A percentile compares a stretch with the other conserved stretches of the same genome.
These are phyloP conservation scores for Didymosphaeria variabile DNA, from an alignment of 2,329 filamentous ascomycete species.

Conservation along the genomic window DNA sequence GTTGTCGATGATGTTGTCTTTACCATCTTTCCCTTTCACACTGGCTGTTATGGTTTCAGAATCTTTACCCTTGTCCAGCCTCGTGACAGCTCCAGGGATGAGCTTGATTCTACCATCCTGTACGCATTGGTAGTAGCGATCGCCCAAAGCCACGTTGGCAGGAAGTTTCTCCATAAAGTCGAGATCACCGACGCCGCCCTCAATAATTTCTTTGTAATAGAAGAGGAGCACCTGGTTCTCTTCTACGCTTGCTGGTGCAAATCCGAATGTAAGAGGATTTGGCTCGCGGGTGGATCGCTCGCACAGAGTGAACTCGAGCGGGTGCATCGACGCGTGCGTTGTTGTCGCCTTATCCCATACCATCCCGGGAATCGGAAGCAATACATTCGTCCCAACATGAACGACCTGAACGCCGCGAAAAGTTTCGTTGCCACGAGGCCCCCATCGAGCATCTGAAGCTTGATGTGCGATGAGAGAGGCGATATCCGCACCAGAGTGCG, in stretches of 20 bases:
- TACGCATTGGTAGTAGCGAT: slow-evolving; percentile 76
- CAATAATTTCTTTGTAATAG: slow-evolving; percentile 12
- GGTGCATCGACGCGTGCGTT: slow-evolving; percentile 11
- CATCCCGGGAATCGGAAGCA: slow-evolving; percentile 71
- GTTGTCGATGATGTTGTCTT: slow-evolving; percentile 54
- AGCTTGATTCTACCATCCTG: slow-evolving; percentile 61
- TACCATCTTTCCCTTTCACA: background rate
- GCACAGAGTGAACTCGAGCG: slow-evolving; percentile 26
- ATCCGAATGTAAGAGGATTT: slow-evolving; percentile 15
- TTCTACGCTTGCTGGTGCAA: slow-evolving; percentile 7
- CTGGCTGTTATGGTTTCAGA: slow-evolving; percentile 5
- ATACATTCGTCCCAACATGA: slow-evolving; percentile 71
- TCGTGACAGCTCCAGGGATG: slow-evolving; percentile 32
- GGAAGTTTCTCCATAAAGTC: slow-evolving; percentile 54
- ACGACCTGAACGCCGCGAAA: slow-evolving; percentile 58
- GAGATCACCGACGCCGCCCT: slow-evolving; percentile 9
- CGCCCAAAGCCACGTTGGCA: slow-evolving; percentile 72
- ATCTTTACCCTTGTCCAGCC: slow-evolving; percentile 12
- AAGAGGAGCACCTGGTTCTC: slow-evolving; percentile 5
- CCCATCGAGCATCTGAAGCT: slow-evolving; percentile 68
- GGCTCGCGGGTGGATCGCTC: slow-evolving; percentile 46
- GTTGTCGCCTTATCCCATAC: slow-evolving; percentile 30
- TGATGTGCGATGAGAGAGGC: slow-evolving; percentile 73
- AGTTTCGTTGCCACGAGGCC: slow-evolving; percentile 46
- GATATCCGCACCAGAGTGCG: slow-evolving; percentile 81